Percentiles rank a stretch among this genome's conserved stretches.
phyloP scores from a whole-genome alignment of 2,329 filamentous ascomycete genomes.

The Exophiala aquamarina region DNA sequence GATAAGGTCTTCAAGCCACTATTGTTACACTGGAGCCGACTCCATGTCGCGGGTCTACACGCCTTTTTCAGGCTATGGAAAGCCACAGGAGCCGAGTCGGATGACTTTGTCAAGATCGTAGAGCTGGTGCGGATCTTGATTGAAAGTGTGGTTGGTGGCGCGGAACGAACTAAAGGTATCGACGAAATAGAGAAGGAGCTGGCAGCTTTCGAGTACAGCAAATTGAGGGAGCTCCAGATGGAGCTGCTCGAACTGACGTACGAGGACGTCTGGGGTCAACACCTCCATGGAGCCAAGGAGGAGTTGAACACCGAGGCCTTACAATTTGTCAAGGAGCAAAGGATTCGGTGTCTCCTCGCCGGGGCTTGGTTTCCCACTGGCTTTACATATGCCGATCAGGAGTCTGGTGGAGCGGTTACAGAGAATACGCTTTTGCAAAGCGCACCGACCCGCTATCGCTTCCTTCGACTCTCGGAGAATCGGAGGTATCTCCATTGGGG shows the following conservation, averaged over 20 bases:
- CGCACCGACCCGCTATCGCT: constrained; percentile 68
- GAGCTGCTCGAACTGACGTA: constrained; percentile 86
- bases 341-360: constrained; percentile 82
- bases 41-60: constrained; percentile 82
- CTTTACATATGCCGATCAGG: constrained; percentile 49
- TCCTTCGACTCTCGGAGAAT: constrained; percentile 86
- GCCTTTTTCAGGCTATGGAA: constrained; percentile 94
- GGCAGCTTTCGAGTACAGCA: constrained; percentile 74
- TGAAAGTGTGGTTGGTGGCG: constrained; percentile 83
- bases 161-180: constrained; percentile 78
- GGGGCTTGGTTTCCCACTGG: constrained; percentile 79
- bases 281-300: constrained; percentile 85
- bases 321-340: constrained; percentile 96
- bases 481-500: constrained; percentile 86
- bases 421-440: constrained; percentile 36
- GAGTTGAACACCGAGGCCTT: constrained; percentile 87
- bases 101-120: constrained; percentile 90
- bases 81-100: constrained; percentile 75
- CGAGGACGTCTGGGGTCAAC: constrained; percentile 90
- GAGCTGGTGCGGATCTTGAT: constrained; percentile 87
- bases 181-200: constrained; percentile 87
- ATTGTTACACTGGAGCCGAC: constrained; percentile 85
- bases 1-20: constrained; percentile 85
- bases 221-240: constrained; percentile 86
- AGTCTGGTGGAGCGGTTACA: constrained; percentile 37